Evolutionary conservation across 495 filamentous ascomycete genomes (phyloP).

Genomic region (Saxophila tyrrhenica): DNA sequence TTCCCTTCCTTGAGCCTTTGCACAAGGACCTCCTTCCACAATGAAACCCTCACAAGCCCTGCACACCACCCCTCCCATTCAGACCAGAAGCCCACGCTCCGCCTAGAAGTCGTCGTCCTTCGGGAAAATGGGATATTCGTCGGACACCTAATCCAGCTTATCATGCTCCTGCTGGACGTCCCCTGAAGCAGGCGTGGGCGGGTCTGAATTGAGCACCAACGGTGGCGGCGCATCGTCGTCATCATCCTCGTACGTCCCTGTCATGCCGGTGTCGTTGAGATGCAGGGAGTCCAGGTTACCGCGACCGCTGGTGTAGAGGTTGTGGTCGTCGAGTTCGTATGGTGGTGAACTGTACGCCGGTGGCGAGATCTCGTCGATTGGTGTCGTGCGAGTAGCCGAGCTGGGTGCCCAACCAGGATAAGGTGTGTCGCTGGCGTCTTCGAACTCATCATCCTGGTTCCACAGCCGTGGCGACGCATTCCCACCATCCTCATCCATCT

Average conservation of each 20-base stretch:
- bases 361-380: background rate
- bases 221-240: too few relatives aligned
- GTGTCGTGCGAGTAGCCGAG: background rate
- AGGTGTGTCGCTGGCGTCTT: background rate
- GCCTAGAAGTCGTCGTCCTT: too few relatives aligned
- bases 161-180: background rate
- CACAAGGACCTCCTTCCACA: too few relatives aligned
- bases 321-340: slow-evolving; percentile 5
- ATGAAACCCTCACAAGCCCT: too few relatives aligned
- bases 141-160: background rate
- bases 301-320: background rate
- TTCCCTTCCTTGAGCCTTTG: too few relatives aligned
- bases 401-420: background rate
- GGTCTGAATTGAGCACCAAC: background rate
- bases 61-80: too few relatives aligned
- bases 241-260: background rate
- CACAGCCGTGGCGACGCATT: background rate
- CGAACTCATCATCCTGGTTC: background rate
- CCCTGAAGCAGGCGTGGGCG: background rate
- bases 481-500: background rate
- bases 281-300: slow-evolving; percentile 1
- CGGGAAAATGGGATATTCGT: too few relatives aligned
- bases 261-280: slow-evolving; percentile 7
- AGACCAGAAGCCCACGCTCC: too few relatives aligned
- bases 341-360: too few relatives aligned